Evolutionary conservation across 2,329 filamentous ascomycete genomes (phyloP).

Genomic region (Aspergillus oerlinghausenensis): DNA sequence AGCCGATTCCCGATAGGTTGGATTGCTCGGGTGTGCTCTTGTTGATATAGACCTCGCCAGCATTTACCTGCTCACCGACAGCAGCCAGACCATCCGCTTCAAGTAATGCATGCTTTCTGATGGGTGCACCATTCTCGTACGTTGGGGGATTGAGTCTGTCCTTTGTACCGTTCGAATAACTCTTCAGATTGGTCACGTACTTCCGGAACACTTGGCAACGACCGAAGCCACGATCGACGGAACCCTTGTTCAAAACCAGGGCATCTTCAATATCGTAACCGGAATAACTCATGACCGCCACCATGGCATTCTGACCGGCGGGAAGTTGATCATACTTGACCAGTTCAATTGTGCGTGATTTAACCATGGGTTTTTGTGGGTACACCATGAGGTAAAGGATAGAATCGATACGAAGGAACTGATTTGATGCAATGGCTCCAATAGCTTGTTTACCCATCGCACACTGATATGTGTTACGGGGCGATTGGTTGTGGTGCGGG

Average conservation of each 20-base stretch:
- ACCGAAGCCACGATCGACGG: conserved; percentile 89
- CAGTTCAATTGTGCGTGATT: conserved; percentile 92
- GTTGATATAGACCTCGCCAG: conserved; percentile 82
- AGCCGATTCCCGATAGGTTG: conserved; percentile 61
- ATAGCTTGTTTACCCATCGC: conserved; percentile 99
- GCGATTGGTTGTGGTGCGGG: conserved; percentile 97
- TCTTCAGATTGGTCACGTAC: conserved; percentile 78
- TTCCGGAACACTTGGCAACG: conserved; percentile 98
- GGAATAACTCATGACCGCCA: conserved; percentile 98
- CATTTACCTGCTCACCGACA: conserved; percentile 73
- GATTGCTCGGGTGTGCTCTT: conserved; percentile 82
- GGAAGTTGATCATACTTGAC: conserved; percentile 97
- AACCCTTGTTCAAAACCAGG: conserved; percentile 92
- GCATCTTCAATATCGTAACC: conserved; percentile 99
- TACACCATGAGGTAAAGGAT: conserved; percentile 96
- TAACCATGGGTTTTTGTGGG: conserved; percentile 95
- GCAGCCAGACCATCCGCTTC: conserved; percentile 84
- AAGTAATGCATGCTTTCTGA: conserved; percentile 67
- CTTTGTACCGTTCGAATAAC: conserved; percentile 74
- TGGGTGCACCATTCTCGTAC: conserved; percentile 56
- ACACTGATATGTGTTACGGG: conserved; percentile 97
- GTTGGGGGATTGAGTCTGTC: conserved; percentile 60
- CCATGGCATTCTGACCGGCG: conserved; percentile 92
- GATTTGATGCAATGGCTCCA: conserved; percentile 95
- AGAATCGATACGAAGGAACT: conserved; percentile 95